A percentile compares a stretch with the other conserved stretches of the same genome.
Conservation (phyloP, 345 rosid genomes). For the Eucalyptus tenuipes region DNA sequence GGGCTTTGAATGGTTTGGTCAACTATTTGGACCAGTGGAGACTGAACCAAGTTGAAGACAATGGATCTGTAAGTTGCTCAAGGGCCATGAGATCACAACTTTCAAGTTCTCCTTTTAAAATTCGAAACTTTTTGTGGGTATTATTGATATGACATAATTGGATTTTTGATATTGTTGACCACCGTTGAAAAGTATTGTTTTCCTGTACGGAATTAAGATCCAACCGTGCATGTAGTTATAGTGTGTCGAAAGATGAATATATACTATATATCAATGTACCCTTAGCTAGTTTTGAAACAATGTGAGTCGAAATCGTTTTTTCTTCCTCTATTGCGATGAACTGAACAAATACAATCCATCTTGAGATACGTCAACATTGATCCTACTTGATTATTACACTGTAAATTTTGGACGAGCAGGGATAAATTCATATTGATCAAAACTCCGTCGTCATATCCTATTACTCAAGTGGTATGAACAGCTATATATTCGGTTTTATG, state of each 20-base stretch:
- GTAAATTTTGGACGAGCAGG: not conserved
- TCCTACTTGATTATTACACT: not conserved
- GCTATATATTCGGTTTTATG: fast-evolving
- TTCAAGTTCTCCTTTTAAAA: not conserved
- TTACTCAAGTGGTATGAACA: not conserved
- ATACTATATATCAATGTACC: not conserved
- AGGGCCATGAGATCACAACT: not conserved
- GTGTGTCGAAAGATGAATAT: not conserved
- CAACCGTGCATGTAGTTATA: not conserved
- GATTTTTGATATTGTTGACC: not conserved
- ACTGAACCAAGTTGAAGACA: not conserved
- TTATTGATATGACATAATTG: not conserved
- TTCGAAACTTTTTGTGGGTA: not conserved
- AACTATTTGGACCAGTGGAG: not conserved
- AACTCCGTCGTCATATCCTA: fast-evolving
- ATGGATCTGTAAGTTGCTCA: not conserved
- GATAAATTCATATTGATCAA: not conserved
- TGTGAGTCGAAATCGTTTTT: not conserved
- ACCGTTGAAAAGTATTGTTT: not conserved
- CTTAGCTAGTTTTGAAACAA: not conserved
- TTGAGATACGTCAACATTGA: fast-evolving
- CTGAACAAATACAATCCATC: not conserved
- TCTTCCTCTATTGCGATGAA: not conserved
- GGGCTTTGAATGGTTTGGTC: not conserved
- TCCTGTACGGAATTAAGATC: not conserved